These are phyloP conservation scores for Aspergillus tamarii DNA, from an alignment of 2,329 filamentous ascomycete genomes.

Conservation along the genomic window DNA sequence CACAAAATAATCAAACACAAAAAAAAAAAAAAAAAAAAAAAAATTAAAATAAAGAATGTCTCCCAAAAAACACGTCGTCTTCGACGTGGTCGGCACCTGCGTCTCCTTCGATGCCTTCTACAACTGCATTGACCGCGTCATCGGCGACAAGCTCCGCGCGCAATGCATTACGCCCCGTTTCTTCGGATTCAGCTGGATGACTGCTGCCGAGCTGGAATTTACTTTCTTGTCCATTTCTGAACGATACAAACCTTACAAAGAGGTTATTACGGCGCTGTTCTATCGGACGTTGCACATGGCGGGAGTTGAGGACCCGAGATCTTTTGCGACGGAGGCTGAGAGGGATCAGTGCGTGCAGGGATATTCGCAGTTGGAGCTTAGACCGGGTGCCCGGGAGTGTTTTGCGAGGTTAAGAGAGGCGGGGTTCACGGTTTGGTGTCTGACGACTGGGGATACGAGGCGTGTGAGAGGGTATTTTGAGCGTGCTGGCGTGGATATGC, in stretches of 20 bases:
- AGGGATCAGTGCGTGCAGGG: conserved; percentile 40
- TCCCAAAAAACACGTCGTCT: conserved; percentile 50
- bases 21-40: too few relatives aligned
- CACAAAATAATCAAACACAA: too few relatives aligned
- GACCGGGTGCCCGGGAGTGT: conserved; percentile 41
- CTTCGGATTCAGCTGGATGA: conserved; percentile 51
- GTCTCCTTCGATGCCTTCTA: conserved; percentile 50
- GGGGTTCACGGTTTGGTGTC: conserved; percentile 58
- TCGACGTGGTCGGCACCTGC: conserved; percentile 56
- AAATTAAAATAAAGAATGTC: conserved; percentile 3
- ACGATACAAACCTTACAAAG: conserved; percentile 45
- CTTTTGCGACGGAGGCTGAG: conserved; percentile 44
- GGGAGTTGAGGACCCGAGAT: conserved; percentile 44
- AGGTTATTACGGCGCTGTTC: conserved; percentile 46
- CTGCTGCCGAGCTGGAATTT: conserved; percentile 49
- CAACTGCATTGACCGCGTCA: conserved; percentile 37
- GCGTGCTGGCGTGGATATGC: conserved; percentile 54
- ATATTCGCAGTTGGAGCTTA: conserved; percentile 38
- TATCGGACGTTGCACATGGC: conserved; percentile 48
- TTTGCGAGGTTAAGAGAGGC: conserved; percentile 46
- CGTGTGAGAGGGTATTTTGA: conserved; percentile 58
- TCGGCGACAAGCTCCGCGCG: conserved; percentile 40
- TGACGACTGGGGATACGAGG: conserved; percentile 56
- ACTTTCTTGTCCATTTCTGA: conserved; percentile 49
- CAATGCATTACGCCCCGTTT: conserved; percentile 40